Percentiles rank a stretch among this genome's conserved stretches.
Evolutionary conservation across 495 filamentous ascomycete species (phyloP).

Genomic region (Aspergillus homomorphus): DNA sequence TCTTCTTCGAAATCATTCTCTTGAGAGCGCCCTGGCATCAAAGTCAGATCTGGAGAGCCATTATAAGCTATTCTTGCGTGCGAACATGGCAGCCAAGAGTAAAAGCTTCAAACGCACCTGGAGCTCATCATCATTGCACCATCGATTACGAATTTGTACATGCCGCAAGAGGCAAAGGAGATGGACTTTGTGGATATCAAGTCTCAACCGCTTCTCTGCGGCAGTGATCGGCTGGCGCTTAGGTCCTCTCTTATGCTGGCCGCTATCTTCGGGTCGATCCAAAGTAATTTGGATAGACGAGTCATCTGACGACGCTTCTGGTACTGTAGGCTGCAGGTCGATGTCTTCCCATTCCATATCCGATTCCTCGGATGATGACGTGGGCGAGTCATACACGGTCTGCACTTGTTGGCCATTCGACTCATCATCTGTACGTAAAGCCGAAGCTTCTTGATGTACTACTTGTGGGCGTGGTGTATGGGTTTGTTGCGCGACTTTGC

Average conservation of each 20-base stretch:
- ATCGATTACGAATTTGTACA: slow-evolving; percentile 69
- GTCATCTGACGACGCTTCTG: slow-evolving; percentile 29
- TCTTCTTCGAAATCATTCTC: slow-evolving; percentile 57
- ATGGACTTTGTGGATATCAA: slow-evolving; percentile 84
- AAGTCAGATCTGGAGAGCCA: not conserved
- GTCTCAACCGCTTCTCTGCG: slow-evolving; percentile 65
- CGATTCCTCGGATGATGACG: slow-evolving; percentile 49
- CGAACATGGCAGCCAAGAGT: not conserved
- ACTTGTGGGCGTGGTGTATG: slow-evolving; percentile 10
- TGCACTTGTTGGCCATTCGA: slow-evolving; percentile 29
- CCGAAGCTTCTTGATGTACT: slow-evolving; percentile 11
- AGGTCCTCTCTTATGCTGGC: slow-evolving; percentile 29
- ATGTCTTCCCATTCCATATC: slow-evolving; percentile 75
- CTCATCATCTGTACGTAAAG: slow-evolving; percentile 10
- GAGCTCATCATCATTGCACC: slow-evolving; percentile 77
- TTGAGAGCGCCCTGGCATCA: slow-evolving; percentile 48
- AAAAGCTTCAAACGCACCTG: slow-evolving; percentile 43
- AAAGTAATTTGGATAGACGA: slow-evolving; percentile 57
- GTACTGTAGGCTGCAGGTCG: slow-evolving; percentile 43
- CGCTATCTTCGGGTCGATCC: slow-evolving; percentile 36
- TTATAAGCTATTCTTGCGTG: not conserved
- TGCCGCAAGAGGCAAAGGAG: slow-evolving; percentile 77
- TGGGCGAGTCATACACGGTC: slow-evolving; percentile 44
- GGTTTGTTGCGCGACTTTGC: slow-evolving; percentile 33
- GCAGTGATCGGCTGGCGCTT: slow-evolving; percentile 62